Percentiles rank a stretch among this genome's conserved stretches.
Conservation (phyloP, 495 filamentous ascomycete genomes). For the Penicillium chermesinum region DNA sequence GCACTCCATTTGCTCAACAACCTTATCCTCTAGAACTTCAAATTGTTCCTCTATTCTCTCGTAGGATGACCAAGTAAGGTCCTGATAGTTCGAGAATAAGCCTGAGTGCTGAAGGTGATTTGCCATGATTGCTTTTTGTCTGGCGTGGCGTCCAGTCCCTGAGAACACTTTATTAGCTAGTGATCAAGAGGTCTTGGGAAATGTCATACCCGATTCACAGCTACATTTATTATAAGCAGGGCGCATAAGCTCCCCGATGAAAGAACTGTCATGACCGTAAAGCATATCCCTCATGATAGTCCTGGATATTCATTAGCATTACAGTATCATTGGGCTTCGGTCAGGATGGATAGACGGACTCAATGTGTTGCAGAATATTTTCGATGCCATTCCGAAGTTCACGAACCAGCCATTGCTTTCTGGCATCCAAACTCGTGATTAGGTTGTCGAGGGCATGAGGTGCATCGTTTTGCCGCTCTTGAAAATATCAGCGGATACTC, state of each 20-base stretch:
- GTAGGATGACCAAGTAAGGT: background rate
- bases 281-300: background rate
- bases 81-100: background rate
- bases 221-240: background rate
- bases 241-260: conserved; percentile 1
- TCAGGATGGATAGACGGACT: background rate
- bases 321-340: too few relatives aligned
- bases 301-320: background rate
- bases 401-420: background rate
- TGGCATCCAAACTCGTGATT: background rate
- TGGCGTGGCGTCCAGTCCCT: conserved; percentile 1
- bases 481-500: background rate
- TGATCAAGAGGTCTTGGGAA: background rate
- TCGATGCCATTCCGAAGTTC: background rate
- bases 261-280: conserved; percentile 4
- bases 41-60: background rate
- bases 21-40: background rate
- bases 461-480: background rate
- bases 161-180: background rate
- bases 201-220: conserved; percentile 1
- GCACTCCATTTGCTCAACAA: background rate
- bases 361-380: background rate
- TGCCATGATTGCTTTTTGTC: conserved; percentile 3
- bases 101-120: background rate
- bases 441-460: background rate